Evolutionary conservation across 306 rosid genomes (phyloP), one percentile per base, ranked within the genome.

Genomic region (Prunus mongolica): DNA sequence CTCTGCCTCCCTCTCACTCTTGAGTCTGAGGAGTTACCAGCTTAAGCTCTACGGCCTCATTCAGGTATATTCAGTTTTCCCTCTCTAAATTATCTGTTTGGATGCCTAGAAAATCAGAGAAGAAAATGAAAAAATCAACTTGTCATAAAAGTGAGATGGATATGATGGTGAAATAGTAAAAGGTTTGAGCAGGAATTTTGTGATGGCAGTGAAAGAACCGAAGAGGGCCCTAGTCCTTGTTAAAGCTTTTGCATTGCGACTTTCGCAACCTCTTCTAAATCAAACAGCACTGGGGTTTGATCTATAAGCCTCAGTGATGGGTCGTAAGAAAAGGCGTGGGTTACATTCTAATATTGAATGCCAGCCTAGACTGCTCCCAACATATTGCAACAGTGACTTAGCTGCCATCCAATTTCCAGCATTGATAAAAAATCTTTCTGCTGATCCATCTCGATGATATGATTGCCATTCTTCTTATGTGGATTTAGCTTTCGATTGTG

Each of bases 301-400:
- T 56, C 49, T 13, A 12, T 30, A 14, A 46, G 27, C 46, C 69
- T 25, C n/a, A n/a, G 46, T 49, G 30, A 27, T 46, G 96, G 96
- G 92, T 90, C 82, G 91, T 64, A 85, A 32, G 67, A 90, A 95
- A 95, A 92, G 97, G 96, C 96, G 87, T 86, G 97, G 96, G 86
- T 86, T 92, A 82, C 96, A 89, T 90, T 89, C 97, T 92, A 95
- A 80, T 79, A 90, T 95, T 85, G 97, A 84, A 83, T 95, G 84
- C 14, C 61, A 68, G 82, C 67, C 93, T 92, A 95, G 93, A 90
- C 89, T 92, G 84, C 91, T 79, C 88, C 91, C 91, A 15, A 89
- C 91, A 92, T 38, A 75, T 71, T 69, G 47, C 51, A 61, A 54
- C 65, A 20, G 10, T 27, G 15, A 30, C 65, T 52, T 30, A 19